These are phyloP conservation scores for Leishmania turanica DNA, from an alignment of 208 protist genomes.

Conservation along the genomic window DNA sequence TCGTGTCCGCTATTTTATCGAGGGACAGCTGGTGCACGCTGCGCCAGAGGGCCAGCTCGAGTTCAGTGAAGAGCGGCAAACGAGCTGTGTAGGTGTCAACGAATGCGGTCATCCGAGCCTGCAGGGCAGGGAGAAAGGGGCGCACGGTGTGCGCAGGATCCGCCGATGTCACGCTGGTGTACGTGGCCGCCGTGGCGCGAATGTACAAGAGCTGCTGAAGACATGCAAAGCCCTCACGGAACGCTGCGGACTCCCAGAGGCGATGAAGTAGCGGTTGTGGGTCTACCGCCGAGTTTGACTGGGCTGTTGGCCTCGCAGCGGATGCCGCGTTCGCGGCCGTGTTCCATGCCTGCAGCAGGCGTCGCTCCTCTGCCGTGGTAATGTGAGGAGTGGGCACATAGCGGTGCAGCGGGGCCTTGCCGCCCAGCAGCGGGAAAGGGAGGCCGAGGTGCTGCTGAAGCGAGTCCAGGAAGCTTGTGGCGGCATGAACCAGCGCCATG, in stretches of 20 bases:
- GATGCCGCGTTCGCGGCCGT: conserved; percentile 8
- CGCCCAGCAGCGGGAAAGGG: conserved; percentile 63
- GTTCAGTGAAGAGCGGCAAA: conserved; percentile 50
- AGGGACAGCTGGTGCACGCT: conserved; percentile 40
- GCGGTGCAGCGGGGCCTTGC: conserved; percentile 40
- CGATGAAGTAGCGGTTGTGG: conserved; percentile 33
- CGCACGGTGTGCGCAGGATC: neutral
- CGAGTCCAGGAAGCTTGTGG: conserved; percentile 55
- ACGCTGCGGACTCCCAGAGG: conserved; percentile 69
- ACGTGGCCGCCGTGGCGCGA: conserved; percentile 13
- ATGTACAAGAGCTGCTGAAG: conserved; percentile 57
- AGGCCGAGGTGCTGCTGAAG: conserved; percentile 73
- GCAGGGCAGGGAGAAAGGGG: conserved; percentile 32
- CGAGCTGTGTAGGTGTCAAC: conserved; percentile 57
- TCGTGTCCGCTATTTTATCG: conserved; percentile 5
- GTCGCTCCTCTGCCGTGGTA: conserved; percentile 78
- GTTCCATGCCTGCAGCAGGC: conserved; percentile 40
- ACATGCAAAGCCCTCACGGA: conserved; percentile 75
- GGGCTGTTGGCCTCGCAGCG: neutral
- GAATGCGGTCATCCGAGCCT: conserved; percentile 43
- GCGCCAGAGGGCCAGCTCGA: conserved; percentile 72
- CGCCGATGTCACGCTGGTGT: conserved; percentile 1
- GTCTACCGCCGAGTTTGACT: neutral
- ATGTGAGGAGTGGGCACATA: conserved; percentile 63
- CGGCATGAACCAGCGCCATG: conserved; percentile 19